Conservation (phyloP, 2,329 filamentous ascomycete species). For the Diaporthe citri region DNA sequence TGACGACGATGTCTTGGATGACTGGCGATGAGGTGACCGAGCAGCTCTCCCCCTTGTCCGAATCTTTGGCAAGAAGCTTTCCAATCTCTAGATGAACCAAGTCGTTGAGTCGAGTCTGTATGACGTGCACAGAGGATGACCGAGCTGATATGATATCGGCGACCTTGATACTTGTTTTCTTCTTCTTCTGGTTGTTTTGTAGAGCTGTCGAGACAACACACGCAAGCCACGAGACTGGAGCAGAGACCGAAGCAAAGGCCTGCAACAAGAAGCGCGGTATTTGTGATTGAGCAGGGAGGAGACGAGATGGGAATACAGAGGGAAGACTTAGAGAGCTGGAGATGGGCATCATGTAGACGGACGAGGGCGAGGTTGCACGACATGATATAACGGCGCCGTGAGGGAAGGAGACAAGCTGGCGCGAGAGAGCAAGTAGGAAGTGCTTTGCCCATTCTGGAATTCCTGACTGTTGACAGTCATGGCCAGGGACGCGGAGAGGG, state of each 20-base stretch:
- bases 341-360: not conserved
- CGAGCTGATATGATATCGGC: not conserved
- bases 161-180: not conserved
- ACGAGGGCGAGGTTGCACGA: not conserved
- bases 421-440: not conserved
- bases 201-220: not conserved
- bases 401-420: not conserved
- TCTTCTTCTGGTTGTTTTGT: not conserved
- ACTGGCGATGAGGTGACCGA: not conserved
- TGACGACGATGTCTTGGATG: not conserved
- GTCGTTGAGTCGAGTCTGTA: not conserved
- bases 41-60: not conserved
- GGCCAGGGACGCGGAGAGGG: not conserved
- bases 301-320: not conserved
- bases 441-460: not conserved
- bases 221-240: not conserved
- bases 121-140: not conserved
- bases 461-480: conserved; percentile 29
- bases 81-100: not conserved
- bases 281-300: not conserved
- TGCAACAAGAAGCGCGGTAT: conserved; percentile 6
- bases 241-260: conserved; percentile 31
- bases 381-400: not conserved
- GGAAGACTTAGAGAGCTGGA: not conserved
- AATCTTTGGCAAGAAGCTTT: not conserved